Evolutionary conservation across 2,329 filamentous ascomycete genomes (phyloP).

Genomic region (Apiospora hydei): DNA sequence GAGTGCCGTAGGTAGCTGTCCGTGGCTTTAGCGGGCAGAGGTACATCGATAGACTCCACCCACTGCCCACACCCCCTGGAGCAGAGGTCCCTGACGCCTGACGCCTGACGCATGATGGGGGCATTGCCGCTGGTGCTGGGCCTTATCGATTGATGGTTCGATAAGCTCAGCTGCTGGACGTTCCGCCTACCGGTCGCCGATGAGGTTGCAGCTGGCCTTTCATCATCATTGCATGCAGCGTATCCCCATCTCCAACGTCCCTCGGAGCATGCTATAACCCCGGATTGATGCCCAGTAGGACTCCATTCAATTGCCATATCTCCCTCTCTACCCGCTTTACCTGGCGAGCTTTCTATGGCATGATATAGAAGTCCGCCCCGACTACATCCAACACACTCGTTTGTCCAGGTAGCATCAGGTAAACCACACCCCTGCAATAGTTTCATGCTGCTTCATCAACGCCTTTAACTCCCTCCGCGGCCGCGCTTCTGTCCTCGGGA

Average conservation of each 20-base stretch:
- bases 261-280: neutral
- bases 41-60: neutral
- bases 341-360: conserved; percentile 2
- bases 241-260: neutral
- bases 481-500: neutral
- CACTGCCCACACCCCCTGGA: neutral
- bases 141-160: neutral
- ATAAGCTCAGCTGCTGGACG: neutral
- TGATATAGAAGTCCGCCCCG: conserved; percentile 9
- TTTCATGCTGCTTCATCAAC: conserved; percentile 11
- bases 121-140: neutral
- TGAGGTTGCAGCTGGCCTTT: conserved; percentile 10
- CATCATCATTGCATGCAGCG: neutral
- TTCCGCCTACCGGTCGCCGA: neutral
- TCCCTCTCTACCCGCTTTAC: neutral
- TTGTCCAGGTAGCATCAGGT: conserved; percentile 20
- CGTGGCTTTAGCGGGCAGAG: neutral
- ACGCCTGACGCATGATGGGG: neutral
- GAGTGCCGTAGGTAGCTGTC: neutral
- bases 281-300: neutral
- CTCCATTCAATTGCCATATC: neutral
- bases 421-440: conserved; percentile 20
- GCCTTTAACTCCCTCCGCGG: neutral
- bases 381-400: conserved; percentile 14
- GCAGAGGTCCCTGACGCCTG: neutral